Evolutionary conservation across 176 grass and related monocot species (phyloP).

Genomic region (Rhynchospora tenuis): DNA sequence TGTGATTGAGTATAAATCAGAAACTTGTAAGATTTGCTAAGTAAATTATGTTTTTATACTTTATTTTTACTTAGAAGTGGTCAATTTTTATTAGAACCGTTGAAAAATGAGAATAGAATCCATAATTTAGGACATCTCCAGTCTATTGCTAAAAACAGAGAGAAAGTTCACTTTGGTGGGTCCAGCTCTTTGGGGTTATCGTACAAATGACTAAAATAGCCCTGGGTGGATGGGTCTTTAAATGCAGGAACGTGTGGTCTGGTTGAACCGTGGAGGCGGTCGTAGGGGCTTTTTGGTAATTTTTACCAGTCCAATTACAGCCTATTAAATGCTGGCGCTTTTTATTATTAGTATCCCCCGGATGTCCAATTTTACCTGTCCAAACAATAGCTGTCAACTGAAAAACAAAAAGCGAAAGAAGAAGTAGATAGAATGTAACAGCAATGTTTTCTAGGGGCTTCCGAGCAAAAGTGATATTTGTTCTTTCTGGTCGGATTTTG

Average conservation of each 20-base stretch:
- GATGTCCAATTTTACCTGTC: not conserved
- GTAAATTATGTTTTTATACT: not conserved
- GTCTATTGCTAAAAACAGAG: not conserved
- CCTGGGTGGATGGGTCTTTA: not conserved
- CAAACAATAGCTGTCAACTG: not conserved
- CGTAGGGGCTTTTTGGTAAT: slow-evolving; percentile 14
- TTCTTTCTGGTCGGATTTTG: slow-evolving; percentile 2
- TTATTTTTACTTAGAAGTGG: not conserved
- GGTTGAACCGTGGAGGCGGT: not conserved
- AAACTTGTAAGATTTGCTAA: not conserved
- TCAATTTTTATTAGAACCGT: not conserved
- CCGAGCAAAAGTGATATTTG: not conserved
- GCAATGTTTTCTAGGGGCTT: not conserved
- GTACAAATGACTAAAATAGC: slow-evolving; percentile 4
- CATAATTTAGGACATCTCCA: not conserved
- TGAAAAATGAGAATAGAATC: not conserved
- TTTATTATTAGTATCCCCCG: slow-evolving; percentile 12
- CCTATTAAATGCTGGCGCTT: slow-evolving; percentile 19
- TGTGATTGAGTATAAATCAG: not conserved
- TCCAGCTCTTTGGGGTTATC: not conserved
- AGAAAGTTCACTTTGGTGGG: not conserved
- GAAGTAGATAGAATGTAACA: not conserved
- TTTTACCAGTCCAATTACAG: not conserved
- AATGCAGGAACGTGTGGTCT: not conserved
- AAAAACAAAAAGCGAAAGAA: not conserved